Evolutionary conservation across 192 early-diverging fungal genomes (phyloP).

Genomic region (Geranomyces variabilis): DNA sequence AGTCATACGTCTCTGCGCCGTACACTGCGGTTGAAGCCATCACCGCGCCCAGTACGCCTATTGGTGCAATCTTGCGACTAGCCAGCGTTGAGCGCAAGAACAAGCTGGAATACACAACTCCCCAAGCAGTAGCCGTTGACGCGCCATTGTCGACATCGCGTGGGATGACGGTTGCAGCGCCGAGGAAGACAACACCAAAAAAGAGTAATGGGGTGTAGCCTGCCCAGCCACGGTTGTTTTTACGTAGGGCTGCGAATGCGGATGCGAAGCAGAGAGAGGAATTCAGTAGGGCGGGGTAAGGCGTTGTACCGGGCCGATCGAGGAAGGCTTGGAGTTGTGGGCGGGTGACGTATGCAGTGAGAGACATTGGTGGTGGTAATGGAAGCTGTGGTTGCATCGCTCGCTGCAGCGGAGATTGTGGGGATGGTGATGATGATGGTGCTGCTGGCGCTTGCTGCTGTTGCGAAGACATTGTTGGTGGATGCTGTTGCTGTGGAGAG

Average conservation of each 20-base stretch:
- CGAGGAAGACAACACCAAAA: slow-evolving; percentile 21
- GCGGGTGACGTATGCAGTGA: not conserved
- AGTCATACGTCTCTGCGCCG: slow-evolving; percentile 26
- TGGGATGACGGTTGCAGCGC: slow-evolving; percentile 2
- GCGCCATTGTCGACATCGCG: slow-evolving; percentile 26
- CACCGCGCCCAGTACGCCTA: slow-evolving; percentile 14
- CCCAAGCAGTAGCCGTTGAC: slow-evolving; percentile 30
- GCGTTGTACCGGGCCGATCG: slow-evolving; percentile 18
- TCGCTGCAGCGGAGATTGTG: not conserved
- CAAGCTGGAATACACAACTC: slow-evolving; percentile 18
- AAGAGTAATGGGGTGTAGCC: slow-evolving; percentile 21
- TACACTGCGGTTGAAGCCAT: slow-evolving; percentile 24
- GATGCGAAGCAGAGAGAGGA: slow-evolving; percentile 25
- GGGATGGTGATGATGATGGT: not conserved
- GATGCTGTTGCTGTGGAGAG: not conserved
- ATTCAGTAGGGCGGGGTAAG: slow-evolving; percentile 10
- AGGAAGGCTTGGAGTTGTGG: slow-evolving; percentile 1
- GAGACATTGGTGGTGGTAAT: not conserved
- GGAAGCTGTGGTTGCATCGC: not conserved
- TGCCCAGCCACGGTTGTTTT: slow-evolving; percentile 14
- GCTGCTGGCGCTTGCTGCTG: not conserved
- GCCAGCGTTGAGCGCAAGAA: slow-evolving; percentile 18
- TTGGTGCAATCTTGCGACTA: slow-evolving; percentile 9
- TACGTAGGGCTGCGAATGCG: slow-evolving; percentile 18
- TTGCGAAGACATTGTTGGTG: not conserved